Percentiles rank a stretch among this genome's conserved stretches.
phyloP scores from a whole-genome alignment of 352 stramenopile species.

The Globisporangium nodosum region DNA sequence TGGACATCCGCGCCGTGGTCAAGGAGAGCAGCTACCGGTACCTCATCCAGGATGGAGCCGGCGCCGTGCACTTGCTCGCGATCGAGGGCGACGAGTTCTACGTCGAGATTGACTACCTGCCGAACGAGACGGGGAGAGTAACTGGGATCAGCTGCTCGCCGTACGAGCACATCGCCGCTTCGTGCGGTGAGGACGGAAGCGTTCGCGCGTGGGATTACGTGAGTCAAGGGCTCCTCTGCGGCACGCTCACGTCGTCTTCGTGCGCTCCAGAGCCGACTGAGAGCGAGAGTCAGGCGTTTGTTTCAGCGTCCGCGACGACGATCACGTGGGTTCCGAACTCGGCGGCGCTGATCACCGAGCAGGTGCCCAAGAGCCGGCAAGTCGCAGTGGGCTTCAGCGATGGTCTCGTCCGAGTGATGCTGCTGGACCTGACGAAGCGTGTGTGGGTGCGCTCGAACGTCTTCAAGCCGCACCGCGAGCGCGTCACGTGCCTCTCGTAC shows the following conservation, averaged over 20 bases:
- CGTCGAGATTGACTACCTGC: constrained; percentile 48
- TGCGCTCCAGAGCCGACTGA: constrained; percentile 12
- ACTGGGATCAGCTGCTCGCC: constrained; percentile 76
- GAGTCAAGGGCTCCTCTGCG: constrained; percentile 11
- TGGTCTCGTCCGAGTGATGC: constrained; percentile 72
- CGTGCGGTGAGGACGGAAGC: constrained; percentile 80
- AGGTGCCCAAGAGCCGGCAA: constrained; percentile 55
- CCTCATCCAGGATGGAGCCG: constrained; percentile 56
- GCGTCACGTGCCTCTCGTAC: constrained; percentile 67
- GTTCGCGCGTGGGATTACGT: constrained; percentile 89
- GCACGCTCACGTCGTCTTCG: constrained; percentile 7
- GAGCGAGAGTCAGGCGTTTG: constrained; percentile 12
- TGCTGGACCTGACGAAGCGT: constrained; percentile 45
- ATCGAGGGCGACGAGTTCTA: constrained; percentile 29
- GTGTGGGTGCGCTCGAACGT: constrained; percentile 63
- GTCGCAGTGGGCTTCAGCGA: constrained; percentile 89
- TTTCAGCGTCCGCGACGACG: constrained; percentile 37
- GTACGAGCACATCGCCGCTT: constrained; percentile 81
- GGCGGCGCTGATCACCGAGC: constrained; percentile 29
- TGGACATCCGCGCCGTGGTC: constrained; percentile 70
- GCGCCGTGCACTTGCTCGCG: constrained; percentile 44
- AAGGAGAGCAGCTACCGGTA: constrained; percentile 35
- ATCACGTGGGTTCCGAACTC: constrained; percentile 70
- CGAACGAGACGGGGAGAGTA: constrained; percentile 61
- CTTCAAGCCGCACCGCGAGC: constrained; percentile 86